Evolutionary conservation across 164 flowering plant species (phyloP).

Genomic region (Stephania cephalantha): DNA sequence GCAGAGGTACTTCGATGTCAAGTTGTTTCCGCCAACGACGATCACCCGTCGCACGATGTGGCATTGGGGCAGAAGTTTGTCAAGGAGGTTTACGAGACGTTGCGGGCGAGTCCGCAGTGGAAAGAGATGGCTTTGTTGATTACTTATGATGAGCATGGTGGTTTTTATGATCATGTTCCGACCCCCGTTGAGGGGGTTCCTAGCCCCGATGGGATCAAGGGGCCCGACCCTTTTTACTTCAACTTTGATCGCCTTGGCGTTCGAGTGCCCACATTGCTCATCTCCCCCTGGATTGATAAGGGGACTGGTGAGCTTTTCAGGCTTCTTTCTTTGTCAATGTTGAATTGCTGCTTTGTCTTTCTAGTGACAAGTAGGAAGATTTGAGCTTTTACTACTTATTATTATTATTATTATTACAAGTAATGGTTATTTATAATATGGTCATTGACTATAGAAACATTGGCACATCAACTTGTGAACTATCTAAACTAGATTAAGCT

Average conservation of each 20-base stretch:
- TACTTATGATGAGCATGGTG: slow-evolving; percentile 97
- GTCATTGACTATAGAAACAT: too few relatives aligned
- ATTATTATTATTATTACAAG: neutral
- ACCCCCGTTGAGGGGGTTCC: slow-evolving; percentile 91
- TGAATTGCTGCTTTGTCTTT: neutral
- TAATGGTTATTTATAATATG: neutral
- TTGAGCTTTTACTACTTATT: neutral
- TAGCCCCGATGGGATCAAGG: slow-evolving; percentile 84
- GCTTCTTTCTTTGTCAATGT: neutral
- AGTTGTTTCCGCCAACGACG: slow-evolving; percentile 70
- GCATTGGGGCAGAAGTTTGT: slow-evolving; percentile 84
- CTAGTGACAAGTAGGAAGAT: neutral
- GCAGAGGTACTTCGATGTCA: slow-evolving; percentile 76
- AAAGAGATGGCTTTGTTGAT: slow-evolving; percentile 76
- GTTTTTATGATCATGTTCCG: slow-evolving; percentile 92
- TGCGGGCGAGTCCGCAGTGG: slow-evolving; percentile 91
- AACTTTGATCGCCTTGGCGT: slow-evolving; percentile 83
- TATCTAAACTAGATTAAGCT: too few relatives aligned
- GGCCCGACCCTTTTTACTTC: slow-evolving; percentile 83
- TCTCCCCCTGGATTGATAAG: slow-evolving; percentile 94
- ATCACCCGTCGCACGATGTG: slow-evolving; percentile 93
- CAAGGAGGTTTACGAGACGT: slow-evolving; percentile 90
- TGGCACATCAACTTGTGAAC: too few relatives aligned
- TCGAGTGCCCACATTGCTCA: slow-evolving; percentile 76
- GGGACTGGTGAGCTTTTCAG: slow-evolving; percentile 49